Base-by-base conservation (phyloP, 2,329 filamentous ascomycete species). In the Alternaria brassicae region DNA sequence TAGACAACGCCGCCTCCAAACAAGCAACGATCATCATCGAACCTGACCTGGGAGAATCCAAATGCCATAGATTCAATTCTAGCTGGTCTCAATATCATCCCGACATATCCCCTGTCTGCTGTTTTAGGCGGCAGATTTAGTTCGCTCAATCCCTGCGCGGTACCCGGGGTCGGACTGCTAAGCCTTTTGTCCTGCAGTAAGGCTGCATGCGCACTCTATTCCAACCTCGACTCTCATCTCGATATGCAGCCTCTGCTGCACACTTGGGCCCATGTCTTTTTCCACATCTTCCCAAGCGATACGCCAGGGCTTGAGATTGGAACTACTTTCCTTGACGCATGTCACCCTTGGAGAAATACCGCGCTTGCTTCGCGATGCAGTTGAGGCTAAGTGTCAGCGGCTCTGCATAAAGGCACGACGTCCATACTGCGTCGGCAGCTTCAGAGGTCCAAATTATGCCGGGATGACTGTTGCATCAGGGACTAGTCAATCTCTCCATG, bases 191-290 rank as follows among this genome's bases (percentile, higher is more conserved):
- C 63, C 45, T 58, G 58, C 69, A 63, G 69, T 70, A 72, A 62
- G 58, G 58, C 62, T 68, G 65, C 67, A 58, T 63, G 59, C 68
- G 57, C 68, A 73, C 72, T 73, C 59, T 73, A 73, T 69, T 67
- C 68, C 65, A 67, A 72, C 67, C 62, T 66, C 62, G 65, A 58
- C 68, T 54, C 65, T 65, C 65, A 69, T 69, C 48, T 71, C 55
- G 56, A 41, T 62, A 66, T 66, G 63, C 63, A 60, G 59, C 45
- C 40, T 47, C 60, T 60, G 53, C 58, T 65, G 56, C 55, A 52
- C 53, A 40, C 19, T 15, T 34, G 13, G 44, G 19, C 56, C 45
- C 64, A 65, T 59, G 55, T 61, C 60, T 51, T 28, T 19, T 48
- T 41, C 37, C 53, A 51, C 58, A 44, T 54, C 41, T 56, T 61